phyloP scores from a whole-genome alignment of 768 basidiomycete genomes.

The Suillus weaverae region DNA sequence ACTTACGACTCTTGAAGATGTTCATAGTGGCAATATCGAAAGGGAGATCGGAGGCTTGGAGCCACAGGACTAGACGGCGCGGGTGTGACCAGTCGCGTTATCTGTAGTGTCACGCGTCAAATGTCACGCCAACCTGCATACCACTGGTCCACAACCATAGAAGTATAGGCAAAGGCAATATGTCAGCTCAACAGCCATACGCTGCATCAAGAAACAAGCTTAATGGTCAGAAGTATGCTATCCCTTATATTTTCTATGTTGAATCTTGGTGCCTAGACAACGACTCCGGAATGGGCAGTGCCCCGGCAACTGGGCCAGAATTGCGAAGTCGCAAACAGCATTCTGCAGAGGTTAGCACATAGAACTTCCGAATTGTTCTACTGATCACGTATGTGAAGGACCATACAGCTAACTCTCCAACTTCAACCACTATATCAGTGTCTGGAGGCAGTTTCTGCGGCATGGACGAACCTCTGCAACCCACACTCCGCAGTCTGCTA shows the following conservation, averaged over 20 bases:
- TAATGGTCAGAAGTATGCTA: not conserved
- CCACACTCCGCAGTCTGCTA: conserved; percentile 18
- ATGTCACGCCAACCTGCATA: conserved; percentile 8
- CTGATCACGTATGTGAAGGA: conserved; percentile 12
- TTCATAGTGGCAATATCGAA: conserved; percentile 57
- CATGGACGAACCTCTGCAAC: conserved; percentile 14
- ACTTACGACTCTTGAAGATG: conserved; percentile 79
- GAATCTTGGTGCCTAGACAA: conserved; percentile 10
- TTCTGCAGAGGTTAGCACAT: conserved; percentile 17
- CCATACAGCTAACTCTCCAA: conserved; percentile 19
- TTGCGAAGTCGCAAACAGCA: conserved; percentile 15
- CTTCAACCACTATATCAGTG: conserved; percentile 35
- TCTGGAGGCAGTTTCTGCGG: conserved; percentile 22
- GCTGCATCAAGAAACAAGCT: not conserved
- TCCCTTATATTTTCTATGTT: not conserved
- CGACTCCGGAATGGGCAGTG: conserved; percentile 1
- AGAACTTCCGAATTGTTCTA: not conserved
- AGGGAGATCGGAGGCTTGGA: conserved; percentile 13
- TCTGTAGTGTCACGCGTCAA: conserved; percentile 21
- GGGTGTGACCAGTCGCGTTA: conserved; percentile 30
- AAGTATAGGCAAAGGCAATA: not conserved
- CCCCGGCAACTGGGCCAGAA: conserved; percentile 16
- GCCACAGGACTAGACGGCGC: conserved; percentile 11
- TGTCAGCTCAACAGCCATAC: not conserved
- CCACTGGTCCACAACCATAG: not conserved